Base-by-base conservation (phyloP, 176 grass and related monocot species). In the Musa acuminata region DNA sequence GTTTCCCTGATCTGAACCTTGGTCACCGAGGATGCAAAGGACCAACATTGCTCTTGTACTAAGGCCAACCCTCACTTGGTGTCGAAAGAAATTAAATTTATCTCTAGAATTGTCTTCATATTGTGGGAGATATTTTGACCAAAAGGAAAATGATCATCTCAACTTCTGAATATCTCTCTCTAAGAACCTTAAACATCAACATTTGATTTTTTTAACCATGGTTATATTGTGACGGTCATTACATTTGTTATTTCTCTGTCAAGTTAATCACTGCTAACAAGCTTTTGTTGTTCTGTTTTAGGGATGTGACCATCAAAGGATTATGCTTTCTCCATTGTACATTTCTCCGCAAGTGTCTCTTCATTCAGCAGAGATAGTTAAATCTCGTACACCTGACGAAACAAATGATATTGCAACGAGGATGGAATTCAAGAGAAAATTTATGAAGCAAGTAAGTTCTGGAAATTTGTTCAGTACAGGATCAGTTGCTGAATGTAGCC, bases 291-390 rank as follows among this genome's bases (percentile, higher is more conserved):
- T 62, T 62, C 13, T 64, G 65, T 53, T 85, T 70, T 78, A 96
- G 89, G 85, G 82, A 75, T 72, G 65, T 53, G 85, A 69, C 52
- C 53, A 59, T 24, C 85, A 89, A 6, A 96, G 43, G 13, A 75
- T 75, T 64, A 73, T 78, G 24, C 87, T 90, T 79, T 80, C 85
- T 78, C 73, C 87, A 62, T 90, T 90, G 74, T 67, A 82, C 23
- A 75, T 80, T 73, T 80, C 88, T 74, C 81, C 69, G 16, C 86
- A 78, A 17, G 71, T 79, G 76, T 69, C 87, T 7, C 52, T 62
- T 55, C 82, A 63, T 60, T 76, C 73, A 11, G 67, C 87, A 24
- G 78, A 91, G 68, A 80, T 82, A 11, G 74, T 72, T 57, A 87
- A 79, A 70, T 23, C 77, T 53, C 62, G 72, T 64, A 83, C 82